Percentiles rank a stretch among this genome's conserved stretches.
Evolutionary conservation across 805 yeast genomes (phyloP).

Genomic region (Hanseniaspora meyeri): DNA sequence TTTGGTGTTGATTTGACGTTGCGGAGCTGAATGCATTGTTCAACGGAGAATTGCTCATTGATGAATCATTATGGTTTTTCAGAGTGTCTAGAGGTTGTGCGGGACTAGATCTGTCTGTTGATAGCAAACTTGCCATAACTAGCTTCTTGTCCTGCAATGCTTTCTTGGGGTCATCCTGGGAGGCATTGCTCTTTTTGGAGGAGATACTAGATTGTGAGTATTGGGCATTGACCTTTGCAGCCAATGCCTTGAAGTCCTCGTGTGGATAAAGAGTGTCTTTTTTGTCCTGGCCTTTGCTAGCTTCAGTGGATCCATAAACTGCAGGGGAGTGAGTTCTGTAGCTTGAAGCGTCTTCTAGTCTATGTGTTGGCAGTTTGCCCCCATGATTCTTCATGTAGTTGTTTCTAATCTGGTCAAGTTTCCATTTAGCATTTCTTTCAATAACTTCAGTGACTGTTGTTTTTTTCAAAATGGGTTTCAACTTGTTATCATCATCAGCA

Average conservation of each 20-base stretch:
- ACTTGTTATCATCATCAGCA: conserved; percentile 19
- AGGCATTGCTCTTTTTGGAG: not conserved
- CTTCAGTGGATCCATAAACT: not conserved
- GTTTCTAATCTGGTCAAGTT: conserved; percentile 44
- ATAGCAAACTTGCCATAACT: conserved; percentile 6
- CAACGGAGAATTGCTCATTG: not conserved
- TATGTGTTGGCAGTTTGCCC: conserved; percentile 16
- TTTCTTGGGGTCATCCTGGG: not conserved
- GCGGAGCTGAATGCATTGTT: not conserved
- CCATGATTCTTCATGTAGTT: conserved; percentile 87
- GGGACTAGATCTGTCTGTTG: conserved; percentile 1
- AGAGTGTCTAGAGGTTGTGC: not conserved
- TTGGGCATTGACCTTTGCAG: conserved; percentile 30
- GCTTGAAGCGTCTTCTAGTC: conserved; percentile 20
- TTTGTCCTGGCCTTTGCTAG: not conserved
- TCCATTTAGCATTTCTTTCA: conserved; percentile 29
- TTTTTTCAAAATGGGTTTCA: conserved; percentile 81
- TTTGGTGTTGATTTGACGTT: not conserved
- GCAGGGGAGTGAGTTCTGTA: conserved; percentile 22
- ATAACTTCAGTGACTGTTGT: conserved; percentile 71
- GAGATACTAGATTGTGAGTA: conserved; percentile 16
- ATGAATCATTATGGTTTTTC: not conserved
- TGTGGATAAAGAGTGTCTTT: conserved; percentile 17
- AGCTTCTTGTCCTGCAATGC: conserved; percentile 2
- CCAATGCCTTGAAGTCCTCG: conserved; percentile 27